phyloP scores from a whole-genome alignment of 1,139 yeast genomes.

The Saccharomyces hybrid region DNA sequence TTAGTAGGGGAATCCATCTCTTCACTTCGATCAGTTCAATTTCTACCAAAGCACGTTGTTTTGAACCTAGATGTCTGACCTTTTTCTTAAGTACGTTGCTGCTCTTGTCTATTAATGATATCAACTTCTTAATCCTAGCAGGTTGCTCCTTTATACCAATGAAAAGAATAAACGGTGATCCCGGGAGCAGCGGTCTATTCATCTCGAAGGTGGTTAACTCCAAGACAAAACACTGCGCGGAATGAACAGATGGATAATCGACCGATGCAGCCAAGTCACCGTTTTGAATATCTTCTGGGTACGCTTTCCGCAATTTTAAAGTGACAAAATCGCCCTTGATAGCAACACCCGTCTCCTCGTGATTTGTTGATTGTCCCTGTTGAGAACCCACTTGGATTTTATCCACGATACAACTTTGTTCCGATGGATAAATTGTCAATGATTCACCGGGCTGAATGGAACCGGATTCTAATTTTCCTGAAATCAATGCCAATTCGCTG shows the following conservation, averaged over 20 bases:
- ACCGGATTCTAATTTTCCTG: slow-evolving; percentile 75
- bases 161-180: slow-evolving; percentile 76
- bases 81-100: slow-evolving; percentile 44
- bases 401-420: slow-evolving; percentile 40
- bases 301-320: slow-evolving; percentile 46
- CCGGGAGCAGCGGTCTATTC: slow-evolving; percentile 67
- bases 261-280: slow-evolving; percentile 68
- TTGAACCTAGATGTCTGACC: slow-evolving; percentile 64
- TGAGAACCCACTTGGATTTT: slow-evolving; percentile 33
- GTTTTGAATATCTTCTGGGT: slow-evolving; percentile 46
- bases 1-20: slow-evolving; percentile 54
- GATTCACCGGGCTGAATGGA: slow-evolving; percentile 70
- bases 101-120: slow-evolving; percentile 42
- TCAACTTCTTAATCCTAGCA: slow-evolving; percentile 55
- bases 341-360: slow-evolving; percentile 35
- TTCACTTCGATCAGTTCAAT: slow-evolving; percentile 46
- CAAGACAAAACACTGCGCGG: slow-evolving; percentile 47
- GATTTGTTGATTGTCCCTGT: slow-evolving; percentile 17
- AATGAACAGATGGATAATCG: slow-evolving; percentile 38
- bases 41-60: slow-evolving; percentile 65
- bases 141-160: slow-evolving; percentile 75
- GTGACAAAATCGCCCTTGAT: slow-evolving; percentile 66
- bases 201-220: slow-evolving; percentile 62
- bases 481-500: slow-evolving; percentile 32
- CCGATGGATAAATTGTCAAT: slow-evolving; percentile 52